Base-by-base conservation (phyloP, 495 filamentous ascomycete species). In the Thozetella sp. region DNA sequence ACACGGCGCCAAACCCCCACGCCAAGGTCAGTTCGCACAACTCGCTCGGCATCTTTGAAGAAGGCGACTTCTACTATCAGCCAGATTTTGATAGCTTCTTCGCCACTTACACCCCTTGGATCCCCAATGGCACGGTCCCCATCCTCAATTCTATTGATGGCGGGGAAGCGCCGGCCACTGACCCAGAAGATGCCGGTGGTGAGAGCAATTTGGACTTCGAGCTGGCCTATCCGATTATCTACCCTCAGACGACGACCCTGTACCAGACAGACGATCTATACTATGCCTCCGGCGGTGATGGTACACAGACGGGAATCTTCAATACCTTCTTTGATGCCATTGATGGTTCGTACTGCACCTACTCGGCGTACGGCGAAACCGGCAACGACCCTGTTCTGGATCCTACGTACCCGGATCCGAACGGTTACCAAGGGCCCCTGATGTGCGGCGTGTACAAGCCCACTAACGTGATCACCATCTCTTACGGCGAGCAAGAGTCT, bases 291-390 rank as follows among this genome's bases (percentile, higher is more conserved):
- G 85, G 84, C 58, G 68, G 83, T 34, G 83, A 86, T 53, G 62
- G 53, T 48, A 37, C 30, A 15, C 30, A 37, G 25, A 37, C 26
- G 24, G 25, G n/a, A 24, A 25, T 24, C 12, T 37, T 40, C 22
- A 26, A 22, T 6, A 13, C 53, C 15, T 62, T 66, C 43, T 56
- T 63, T 26, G 63, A 68, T 27, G 83, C 83, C n/a, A 81, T 87
- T 22, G 85, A 87, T 53, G 84, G 82, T 1, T 81, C 79, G 1
- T 85, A 86, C 62, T 86, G 78, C 69, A 53, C 73, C 25, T 78
- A 71, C 22, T 76, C 80, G 20, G 82, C 61, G n/a, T 66, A 60
- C 51, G 61, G 61, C 54, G 63, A 66, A 59, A 66, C 61, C 2
- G 67, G 67, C 25, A 50, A 69, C 40, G 59, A 37, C 30, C 30